Evolutionary conservation across 108 stramenopile genomes (phyloP).

Genomic region (Cyclotella atomus): DNA sequence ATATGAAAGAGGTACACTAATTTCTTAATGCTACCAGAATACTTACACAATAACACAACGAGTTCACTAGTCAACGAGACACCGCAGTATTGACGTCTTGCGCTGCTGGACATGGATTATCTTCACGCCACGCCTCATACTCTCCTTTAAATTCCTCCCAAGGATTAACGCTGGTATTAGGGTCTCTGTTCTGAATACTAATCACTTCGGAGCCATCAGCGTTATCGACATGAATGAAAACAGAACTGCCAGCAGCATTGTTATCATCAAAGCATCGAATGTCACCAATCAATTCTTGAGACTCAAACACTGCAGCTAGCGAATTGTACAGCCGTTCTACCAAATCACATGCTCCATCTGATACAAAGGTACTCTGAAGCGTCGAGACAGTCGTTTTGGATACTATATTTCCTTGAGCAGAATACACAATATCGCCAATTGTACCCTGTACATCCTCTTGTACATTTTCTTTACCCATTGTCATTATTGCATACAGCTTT

Average conservation of each 20-base stretch:
- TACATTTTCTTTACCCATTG: background rate
- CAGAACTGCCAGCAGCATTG: slow-evolving; percentile 10
- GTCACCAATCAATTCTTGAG: slow-evolving; percentile 18
- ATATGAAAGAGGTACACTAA: too few relatives aligned
- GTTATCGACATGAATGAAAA: slow-evolving; percentile 26
- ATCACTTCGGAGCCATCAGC: slow-evolving; percentile 13
- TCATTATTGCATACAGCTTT: background rate
- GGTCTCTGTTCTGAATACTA: slow-evolving; percentile 12
- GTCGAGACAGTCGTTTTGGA: slow-evolving; percentile 13
- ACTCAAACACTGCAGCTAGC: slow-evolving; percentile 12
- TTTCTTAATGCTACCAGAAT: background rate
- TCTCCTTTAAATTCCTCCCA: slow-evolving; percentile 13
- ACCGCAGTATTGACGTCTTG: background rate
- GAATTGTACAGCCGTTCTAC: slow-evolving; percentile 16
- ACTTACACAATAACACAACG: background rate
- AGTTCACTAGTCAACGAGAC: background rate
- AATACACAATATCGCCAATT: slow-evolving; percentile 19
- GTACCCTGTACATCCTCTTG: slow-evolving; percentile 19
- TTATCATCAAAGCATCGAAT: slow-evolving; percentile 17
- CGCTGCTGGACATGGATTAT: slow-evolving; percentile 6
- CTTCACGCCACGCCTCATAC: slow-evolving; percentile 4
- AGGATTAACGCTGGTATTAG: slow-evolving; percentile 1
- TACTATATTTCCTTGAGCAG: slow-evolving; percentile 27
- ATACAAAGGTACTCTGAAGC: background rate
- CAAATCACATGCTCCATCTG: slow-evolving; percentile 17